Evolutionary conservation across 805 yeast genomes (phyloP).

Genomic region (Hanseniaspora jakobsenii): DNA sequence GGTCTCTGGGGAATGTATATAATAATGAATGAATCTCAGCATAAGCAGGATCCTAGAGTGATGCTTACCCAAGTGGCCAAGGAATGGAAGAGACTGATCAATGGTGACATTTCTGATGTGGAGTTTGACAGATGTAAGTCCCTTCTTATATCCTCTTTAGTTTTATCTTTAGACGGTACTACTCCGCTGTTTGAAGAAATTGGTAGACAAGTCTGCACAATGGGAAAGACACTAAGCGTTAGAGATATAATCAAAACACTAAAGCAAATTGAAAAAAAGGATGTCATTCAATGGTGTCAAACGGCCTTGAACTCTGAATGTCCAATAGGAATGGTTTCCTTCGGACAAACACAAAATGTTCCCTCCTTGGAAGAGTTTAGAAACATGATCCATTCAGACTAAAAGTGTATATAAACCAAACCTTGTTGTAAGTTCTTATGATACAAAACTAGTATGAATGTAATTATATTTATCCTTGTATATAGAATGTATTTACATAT

Average conservation of each 20-base stretch:
- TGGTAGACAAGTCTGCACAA: conserved; percentile 92
- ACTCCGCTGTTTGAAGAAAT: conserved; percentile 96
- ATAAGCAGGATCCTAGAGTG: conserved; percentile 47
- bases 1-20: conserved; percentile 96
- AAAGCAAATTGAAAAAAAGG: conserved; percentile 62
- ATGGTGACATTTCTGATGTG: conserved; percentile 62
- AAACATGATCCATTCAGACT: conserved; percentile 24
- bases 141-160: conserved; percentile 82
- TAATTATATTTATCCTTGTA: no score
- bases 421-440: no score
- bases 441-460: no score
- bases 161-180: conserved; percentile 83
- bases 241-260: conserved; percentile 48
- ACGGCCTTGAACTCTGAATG: conserved; percentile 54
- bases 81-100: conserved; percentile 81
- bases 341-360: conserved; percentile 65
- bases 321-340: conserved; percentile 82
- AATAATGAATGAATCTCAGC: conserved; percentile 58
- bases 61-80: conserved; percentile 62
- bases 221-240: conserved; percentile 51
- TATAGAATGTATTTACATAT: no score
- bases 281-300: conserved; percentile 80
- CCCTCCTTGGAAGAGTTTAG: conserved; percentile 58
- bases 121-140: conserved; percentile 93
- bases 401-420: conserved; percentile 17